Base-by-base conservation (phyloP, 768 basidiomycete species). In the Rhizopogon vesiculosus region DNA sequence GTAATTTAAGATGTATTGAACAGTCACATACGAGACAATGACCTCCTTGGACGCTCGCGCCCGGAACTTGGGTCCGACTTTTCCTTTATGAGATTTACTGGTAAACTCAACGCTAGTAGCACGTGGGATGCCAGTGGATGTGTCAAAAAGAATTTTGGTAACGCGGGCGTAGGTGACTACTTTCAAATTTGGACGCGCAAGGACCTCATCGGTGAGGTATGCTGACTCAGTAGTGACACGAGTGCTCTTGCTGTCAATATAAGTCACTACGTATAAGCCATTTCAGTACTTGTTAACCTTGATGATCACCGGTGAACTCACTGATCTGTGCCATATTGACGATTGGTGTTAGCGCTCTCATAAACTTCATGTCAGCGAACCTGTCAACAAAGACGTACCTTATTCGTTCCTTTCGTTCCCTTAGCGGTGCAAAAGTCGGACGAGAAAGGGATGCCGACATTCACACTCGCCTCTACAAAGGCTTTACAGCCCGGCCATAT, bases 191-290 rank as follows among this genome's bases (percentile, higher is more conserved):
- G 80, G 80, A 39, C 88, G 76, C 5, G 76, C 73, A 5, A 89
- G 76, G 3, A 89, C 87, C 0, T 83, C 74, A 1, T 77, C 69
- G 0, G 86, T 88, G 35, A 90, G 77, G 63, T 89, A 90, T 0
- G 85, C 85, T 1, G 77, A 70, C 62, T 89, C 86, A 1, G 84
- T 76, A 1, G 86, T 83, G 7, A 85, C 83, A 0, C 88, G 80
- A 54, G 72, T 69, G 35, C 76, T 75, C 10, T 73, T 74, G 35
- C 72, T 56, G 61, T 83, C 75, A 50, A 89, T 75, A 59, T 85
- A 89, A 0, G 85, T 86, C 84, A 89, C 88, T 89, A 57, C 0
- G 2, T 55, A 9, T 55, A 42, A 41, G 35, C 63, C 44, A 61
- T 55, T 10, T n/a, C 58, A 39, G 3, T 3, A 41, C 8, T n/a